Conservation (phyloP, 768 basidiomycete species). For the Tricholoma matsutake region DNA sequence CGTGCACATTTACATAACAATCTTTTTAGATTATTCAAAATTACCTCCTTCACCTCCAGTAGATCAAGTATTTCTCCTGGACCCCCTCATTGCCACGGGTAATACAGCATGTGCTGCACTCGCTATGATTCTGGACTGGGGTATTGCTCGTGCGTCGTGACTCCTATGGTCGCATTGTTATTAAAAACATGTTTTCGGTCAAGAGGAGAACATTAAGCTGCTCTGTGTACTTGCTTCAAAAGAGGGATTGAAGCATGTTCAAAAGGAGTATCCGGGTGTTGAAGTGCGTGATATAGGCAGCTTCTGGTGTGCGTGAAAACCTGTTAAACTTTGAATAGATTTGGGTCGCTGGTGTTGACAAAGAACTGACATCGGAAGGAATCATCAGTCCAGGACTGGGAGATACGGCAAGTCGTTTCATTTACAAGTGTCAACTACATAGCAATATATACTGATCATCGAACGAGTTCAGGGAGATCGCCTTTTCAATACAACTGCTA, state of each 20-base stretch:
- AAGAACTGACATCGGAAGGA: constrained; percentile 67
- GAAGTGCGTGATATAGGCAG: constrained; percentile 49
- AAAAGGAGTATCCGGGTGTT: constrained; percentile 66
- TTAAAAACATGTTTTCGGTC: background rate
- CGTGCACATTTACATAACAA: background rate
- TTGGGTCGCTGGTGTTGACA: constrained; percentile 83
- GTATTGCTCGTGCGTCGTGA: constrained; percentile 54
- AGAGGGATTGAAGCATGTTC: constrained; percentile 67
- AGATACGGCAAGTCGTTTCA: constrained; percentile 63
- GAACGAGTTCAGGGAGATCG: constrained; percentile 73
- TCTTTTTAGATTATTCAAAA: constrained; percentile 78
- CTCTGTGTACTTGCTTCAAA: constrained; percentile 79
- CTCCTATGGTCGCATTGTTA: background rate
- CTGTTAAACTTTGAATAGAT: constrained; percentile 48
- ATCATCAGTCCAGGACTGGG: constrained; percentile 89
- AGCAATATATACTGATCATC: no score
- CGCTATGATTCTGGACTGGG: constrained; percentile 83
- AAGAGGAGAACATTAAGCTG: constrained; percentile 74
- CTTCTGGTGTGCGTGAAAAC: background rate
- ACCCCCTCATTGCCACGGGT: constrained; percentile 93
- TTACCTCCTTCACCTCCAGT: constrained; percentile 72
- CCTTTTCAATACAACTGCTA: constrained; percentile 71
- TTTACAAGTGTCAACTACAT: background rate
- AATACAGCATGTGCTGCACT: constrained; percentile 89
- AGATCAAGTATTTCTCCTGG: constrained; percentile 83